A percentile compares a stretch with the other conserved stretches of the same genome.
Evolutionary conservation across 2,329 filamentous ascomycete species (phyloP).

Genomic region (Cercospora sojina): DNA sequence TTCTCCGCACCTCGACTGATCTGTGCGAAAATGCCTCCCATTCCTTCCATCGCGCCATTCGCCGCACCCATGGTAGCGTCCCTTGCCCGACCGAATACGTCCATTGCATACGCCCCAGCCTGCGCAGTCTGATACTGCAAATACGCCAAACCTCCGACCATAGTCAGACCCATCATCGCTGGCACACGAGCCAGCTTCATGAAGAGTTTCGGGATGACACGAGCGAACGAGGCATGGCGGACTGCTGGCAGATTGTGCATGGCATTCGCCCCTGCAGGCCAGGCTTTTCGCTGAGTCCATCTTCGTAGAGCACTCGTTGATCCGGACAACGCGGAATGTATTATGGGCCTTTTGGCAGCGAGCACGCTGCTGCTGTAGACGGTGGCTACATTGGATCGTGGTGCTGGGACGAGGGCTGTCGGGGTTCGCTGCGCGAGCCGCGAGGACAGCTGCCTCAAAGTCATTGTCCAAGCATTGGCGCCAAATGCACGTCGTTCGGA

Average conservation of each 20-base stretch:
- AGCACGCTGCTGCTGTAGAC: slow-evolving; percentile 23
- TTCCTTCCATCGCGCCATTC: slow-evolving; percentile 66
- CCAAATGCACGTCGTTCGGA: background rate
- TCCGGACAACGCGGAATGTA: slow-evolving; percentile 29
- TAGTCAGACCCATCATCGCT: slow-evolving; percentile 85
- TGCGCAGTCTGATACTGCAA: slow-evolving; percentile 91
- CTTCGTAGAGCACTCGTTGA: slow-evolving; percentile 23
- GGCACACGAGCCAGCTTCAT: slow-evolving; percentile 84
- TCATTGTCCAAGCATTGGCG: slow-evolving; percentile 29
- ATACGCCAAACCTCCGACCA: slow-evolving; percentile 84
- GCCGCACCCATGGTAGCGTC: slow-evolving; percentile 71
- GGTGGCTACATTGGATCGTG: slow-evolving; percentile 33
- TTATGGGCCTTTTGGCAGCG: slow-evolving; percentile 29
- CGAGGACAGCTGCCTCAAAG: slow-evolving; percentile 67
- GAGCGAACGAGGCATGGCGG: slow-evolving; percentile 63
- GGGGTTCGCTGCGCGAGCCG: slow-evolving; percentile 67
- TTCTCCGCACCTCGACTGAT: slow-evolving; percentile 77
- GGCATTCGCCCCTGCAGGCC: slow-evolving; percentile 73
- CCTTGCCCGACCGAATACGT: slow-evolving; percentile 69
- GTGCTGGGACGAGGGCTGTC: slow-evolving; percentile 53
- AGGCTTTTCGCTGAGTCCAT: slow-evolving; percentile 56
- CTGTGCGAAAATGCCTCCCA: slow-evolving; percentile 74
- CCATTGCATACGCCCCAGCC: slow-evolving; percentile 73
- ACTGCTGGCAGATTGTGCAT: slow-evolving; percentile 76
- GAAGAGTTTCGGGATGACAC: slow-evolving; percentile 78